phyloP scores from a whole-genome alignment of 208 protist genomes.

The Crithidia fasciculata region DNA sequence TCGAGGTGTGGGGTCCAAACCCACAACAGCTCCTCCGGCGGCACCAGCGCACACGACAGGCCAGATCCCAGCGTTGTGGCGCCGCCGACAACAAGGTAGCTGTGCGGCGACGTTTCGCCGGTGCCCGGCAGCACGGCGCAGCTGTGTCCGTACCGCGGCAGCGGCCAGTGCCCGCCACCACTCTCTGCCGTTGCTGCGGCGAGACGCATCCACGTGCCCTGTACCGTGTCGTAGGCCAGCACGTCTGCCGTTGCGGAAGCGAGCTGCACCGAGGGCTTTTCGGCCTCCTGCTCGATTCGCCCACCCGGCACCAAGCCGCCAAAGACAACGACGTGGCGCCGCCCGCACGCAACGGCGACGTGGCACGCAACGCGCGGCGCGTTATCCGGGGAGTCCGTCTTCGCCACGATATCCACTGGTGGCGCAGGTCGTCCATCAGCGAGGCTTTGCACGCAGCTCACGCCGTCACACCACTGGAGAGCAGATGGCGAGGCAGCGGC shows the following conservation, averaged over 20 bases:
- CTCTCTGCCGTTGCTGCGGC: not conserved
- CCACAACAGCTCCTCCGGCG: constrained; percentile 63
- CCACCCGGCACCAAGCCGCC: constrained; percentile 37
- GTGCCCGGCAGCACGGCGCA: constrained; percentile 45
- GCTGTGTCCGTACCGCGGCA: constrained; percentile 61
- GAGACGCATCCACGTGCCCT: constrained; percentile 35
- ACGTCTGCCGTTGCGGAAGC: constrained; percentile 37
- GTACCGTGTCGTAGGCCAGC: constrained; percentile 46
- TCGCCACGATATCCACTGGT: constrained; percentile 10
- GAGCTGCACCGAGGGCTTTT: not conserved
- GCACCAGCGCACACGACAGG: constrained; percentile 20
- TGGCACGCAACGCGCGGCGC: constrained; percentile 53
- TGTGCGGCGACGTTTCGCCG: constrained; percentile 24
- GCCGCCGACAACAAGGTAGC: constrained; percentile 39
- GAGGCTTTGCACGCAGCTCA: constrained; percentile 22
- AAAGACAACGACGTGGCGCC: constrained; percentile 49
- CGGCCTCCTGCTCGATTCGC: not conserved
- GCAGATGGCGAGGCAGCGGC: not conserved
- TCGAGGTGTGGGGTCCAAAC: constrained; percentile 39
- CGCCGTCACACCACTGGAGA: constrained; percentile 25
- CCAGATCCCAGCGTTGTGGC: constrained; percentile 1
- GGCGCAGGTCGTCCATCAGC: constrained; percentile 23
- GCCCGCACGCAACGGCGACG: constrained; percentile 43
- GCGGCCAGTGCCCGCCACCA: constrained; percentile 41
- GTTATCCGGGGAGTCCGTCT: not conserved